Evolutionary conservation across 73 alveolate species (phyloP), one percentile per base, ranked within the genome.

Genomic region (Paramecium biaurelia): DNA sequence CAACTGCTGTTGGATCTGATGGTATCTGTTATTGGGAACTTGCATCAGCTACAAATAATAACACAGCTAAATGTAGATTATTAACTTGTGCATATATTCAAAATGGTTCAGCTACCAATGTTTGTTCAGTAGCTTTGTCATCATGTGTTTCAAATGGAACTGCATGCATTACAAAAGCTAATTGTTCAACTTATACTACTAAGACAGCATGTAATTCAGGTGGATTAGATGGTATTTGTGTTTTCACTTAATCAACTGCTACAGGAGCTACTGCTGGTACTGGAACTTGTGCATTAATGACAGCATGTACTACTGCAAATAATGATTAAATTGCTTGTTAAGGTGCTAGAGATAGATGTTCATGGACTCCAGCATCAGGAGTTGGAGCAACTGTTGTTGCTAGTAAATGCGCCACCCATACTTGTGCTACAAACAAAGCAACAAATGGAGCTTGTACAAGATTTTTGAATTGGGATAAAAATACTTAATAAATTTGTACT

Each of bases 121-220:
- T 38, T 72, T 72, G 86, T 38, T 15, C 53, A 72, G 45, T 23
- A 12, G 86, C 86, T 32, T 72, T 72, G n/a, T 35, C 67, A 72
- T 15, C 59, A 12, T 79, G 90, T 47, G 53, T 79, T n/a, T 79
- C 90, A 24, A 34, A 79, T 79, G 90, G 90, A 18, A 43, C 90
- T 23, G 20, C 11, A 0, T 79, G 90, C 7, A 43, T 79, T 79
- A 5, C 76, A 11, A 79, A 79, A 79, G 90, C 90, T 23, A 26
- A 23, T 32, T 70, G 87, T 1, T 74, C 87, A 74, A 35, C 87
- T 6, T 74, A 37, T 74, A 74, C 67, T 35, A 32, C 34, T 15
- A 74, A 74, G 38, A 74, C 20, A 74, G 7, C 87, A 34, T 74
- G 87, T 8, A 34, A 74, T 18, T 37, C 67, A 37, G 87, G 87